phyloP scores from a whole-genome alignment of 129 eudicot species.

The Flaveria sonorensis region DNA sequence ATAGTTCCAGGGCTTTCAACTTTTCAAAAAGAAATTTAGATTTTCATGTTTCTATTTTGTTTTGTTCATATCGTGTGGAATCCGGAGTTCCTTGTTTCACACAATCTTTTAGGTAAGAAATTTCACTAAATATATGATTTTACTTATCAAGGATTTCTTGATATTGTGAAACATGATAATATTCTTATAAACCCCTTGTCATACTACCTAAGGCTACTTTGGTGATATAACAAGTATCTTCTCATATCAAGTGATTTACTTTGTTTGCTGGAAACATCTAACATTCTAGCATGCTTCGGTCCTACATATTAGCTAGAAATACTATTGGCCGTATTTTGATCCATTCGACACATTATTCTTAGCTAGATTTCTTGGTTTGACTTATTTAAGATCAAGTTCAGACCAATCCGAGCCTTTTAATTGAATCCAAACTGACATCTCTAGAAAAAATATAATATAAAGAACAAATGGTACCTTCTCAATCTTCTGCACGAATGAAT shows the following conservation, averaged over 20 bases:
- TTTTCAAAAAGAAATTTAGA: neutral
- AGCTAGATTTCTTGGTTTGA: neutral
- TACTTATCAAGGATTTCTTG: neutral
- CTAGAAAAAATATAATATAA: neutral
- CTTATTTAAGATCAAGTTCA: neutral
- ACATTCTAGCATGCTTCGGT: neutral
- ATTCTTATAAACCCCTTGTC: neutral
- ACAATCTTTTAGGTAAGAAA: neutral
- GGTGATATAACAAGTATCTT: neutral
- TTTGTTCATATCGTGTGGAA: neutral
- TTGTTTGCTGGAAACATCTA: neutral
- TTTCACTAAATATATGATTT: neutral
- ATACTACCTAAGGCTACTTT: neutral
- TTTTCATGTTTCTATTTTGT: neutral
- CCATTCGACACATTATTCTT: neutral
- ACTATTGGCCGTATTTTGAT: neutral
- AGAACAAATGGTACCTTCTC: slow-evolving; percentile 51
- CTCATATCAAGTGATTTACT: neutral
- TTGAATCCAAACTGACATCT: slow-evolving; percentile 1
- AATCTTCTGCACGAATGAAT: slow-evolving; percentile 64
- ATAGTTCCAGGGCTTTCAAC: neutral
- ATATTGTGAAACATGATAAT: neutral
- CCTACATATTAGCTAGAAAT: neutral
- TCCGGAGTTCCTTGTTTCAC: neutral
- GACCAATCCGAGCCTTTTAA: neutral